These are phyloP conservation scores for Fusarium dlaminii DNA, from an alignment of 2,329 filamentous ascomycete species.

Conservation along the genomic window DNA sequence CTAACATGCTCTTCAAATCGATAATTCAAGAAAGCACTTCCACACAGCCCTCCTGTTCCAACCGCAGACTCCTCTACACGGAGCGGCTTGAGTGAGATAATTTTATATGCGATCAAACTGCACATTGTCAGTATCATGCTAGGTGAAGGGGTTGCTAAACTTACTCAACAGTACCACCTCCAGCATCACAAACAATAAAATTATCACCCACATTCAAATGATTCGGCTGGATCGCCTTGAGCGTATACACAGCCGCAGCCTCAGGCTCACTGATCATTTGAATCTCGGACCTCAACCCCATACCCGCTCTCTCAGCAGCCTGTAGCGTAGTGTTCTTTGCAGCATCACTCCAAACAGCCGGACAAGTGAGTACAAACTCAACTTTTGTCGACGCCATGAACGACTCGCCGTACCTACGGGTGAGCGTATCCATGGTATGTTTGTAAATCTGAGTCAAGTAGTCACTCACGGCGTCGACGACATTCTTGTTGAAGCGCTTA, in stretches of 20 bases:
- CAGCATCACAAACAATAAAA: conserved; percentile 70
- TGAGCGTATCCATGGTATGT: conserved; percentile 82
- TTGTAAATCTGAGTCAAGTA: conserved; percentile 80
- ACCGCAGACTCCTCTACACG: conserved; percentile 82
- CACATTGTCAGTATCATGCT: conserved; percentile 25
- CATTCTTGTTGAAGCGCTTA: conserved; percentile 78
- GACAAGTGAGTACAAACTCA: conserved; percentile 83
- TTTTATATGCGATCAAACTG: conserved; percentile 81
- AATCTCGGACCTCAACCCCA: conserved; percentile 75
- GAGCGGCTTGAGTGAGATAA: conserved; percentile 76
- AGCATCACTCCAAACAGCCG: conserved; percentile 85
- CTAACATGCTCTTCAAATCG: conserved; percentile 82
- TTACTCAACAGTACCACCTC: conserved; percentile 74
- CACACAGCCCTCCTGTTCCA: conserved; percentile 80
- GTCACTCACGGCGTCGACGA: conserved; percentile 81
- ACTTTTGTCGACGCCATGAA: conserved; percentile 81
- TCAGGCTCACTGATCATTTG: conserved; percentile 85
- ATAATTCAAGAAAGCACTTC: conserved; percentile 82
- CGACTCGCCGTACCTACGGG: conserved; percentile 76
- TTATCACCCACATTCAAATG: conserved; percentile 75
- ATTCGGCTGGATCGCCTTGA: conserved; percentile 82
- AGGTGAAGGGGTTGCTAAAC: conserved; percentile 33
- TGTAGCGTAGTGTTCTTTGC: conserved; percentile 86
- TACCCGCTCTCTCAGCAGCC: conserved; percentile 80
- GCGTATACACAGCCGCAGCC: conserved; percentile 80